Evolutionary conservation across 2,329 filamentous ascomycete species (phyloP).

Genomic region (Stachybotrys elegans): DNA sequence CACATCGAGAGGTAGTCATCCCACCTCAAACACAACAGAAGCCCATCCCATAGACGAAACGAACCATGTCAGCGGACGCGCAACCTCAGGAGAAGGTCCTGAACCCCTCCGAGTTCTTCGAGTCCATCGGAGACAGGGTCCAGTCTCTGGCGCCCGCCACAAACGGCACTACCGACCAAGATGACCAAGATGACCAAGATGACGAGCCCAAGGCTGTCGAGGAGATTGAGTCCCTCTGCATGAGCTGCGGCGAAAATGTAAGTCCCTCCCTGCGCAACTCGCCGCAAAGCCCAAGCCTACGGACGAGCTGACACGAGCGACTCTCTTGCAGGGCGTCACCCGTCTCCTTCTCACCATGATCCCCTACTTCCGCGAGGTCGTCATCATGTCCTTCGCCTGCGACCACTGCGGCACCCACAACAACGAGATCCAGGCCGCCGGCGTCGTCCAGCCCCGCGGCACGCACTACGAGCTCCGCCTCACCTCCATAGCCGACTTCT

Average conservation of each 20-base stretch:
- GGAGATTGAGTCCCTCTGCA: constrained; percentile 74
- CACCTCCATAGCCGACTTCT: constrained; percentile 67
- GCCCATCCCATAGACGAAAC: too few species aligned
- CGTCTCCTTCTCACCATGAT: constrained; percentile 85
- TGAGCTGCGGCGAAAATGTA: constrained; percentile 80
- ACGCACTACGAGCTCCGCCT: constrained; percentile 78
- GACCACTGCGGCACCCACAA: constrained; percentile 85
- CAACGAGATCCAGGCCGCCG: constrained; percentile 89
- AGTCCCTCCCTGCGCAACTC: constrained; percentile 14
- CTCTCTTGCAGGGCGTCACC: constrained; percentile 64
- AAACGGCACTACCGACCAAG: constrained; percentile 25
- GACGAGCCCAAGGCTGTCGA: constrained; percentile 55
- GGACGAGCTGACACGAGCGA: constrained; percentile 13
- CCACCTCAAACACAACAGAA: too few species aligned
- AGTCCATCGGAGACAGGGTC: constrained; percentile 58
- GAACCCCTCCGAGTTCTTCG: constrained; percentile 48
- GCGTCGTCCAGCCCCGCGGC: constrained; percentile 85
- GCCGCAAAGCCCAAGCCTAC: not conserved
- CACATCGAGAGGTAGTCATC: too few species aligned
- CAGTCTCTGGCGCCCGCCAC: constrained; percentile 40
- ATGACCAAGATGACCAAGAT: constrained; percentile 22
- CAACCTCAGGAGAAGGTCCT: constrained; percentile 24
- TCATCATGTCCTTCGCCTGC: constrained; percentile 95
- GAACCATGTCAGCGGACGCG: too few species aligned
- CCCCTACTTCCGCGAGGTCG: constrained; percentile 94